Evolutionary conservation across 106 monocot species (phyloP).

Genomic region (Acorus calamus): DNA sequence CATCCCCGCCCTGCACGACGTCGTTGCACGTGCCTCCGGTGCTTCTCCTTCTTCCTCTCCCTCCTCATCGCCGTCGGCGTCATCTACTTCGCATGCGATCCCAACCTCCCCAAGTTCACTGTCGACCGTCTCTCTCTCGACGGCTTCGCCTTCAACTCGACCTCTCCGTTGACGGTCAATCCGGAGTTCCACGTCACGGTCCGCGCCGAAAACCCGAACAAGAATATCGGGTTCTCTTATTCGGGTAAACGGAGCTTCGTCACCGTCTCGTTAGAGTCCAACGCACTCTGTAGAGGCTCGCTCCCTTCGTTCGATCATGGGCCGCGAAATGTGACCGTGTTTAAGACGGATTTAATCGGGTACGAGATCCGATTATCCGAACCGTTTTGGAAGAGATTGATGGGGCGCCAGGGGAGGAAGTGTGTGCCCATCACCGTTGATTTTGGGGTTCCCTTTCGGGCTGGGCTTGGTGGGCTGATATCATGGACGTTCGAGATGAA

Average conservation of each 20-base stretch:
- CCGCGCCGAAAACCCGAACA: conserved; percentile 52
- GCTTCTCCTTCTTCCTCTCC: not conserved
- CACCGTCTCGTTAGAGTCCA: no score
- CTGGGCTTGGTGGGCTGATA: conserved; percentile 31
- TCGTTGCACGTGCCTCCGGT: conserved; percentile 20
- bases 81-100: conserved; percentile 41
- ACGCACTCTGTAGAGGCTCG: no score
- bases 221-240: conserved; percentile 35
- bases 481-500: conserved; percentile 47
- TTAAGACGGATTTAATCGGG: conserved; percentile 21
- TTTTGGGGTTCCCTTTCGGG: conserved; percentile 33
- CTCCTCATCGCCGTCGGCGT: conserved; percentile 10
- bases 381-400: conserved; percentile 3
- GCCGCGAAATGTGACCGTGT: conserved; percentile 31
- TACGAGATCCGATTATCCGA: conserved; percentile 27
- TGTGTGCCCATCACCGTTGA: conserved; percentile 33
- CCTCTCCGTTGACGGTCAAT: conserved; percentile 5
- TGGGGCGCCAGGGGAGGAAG: conserved; percentile 5
- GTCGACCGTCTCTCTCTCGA: conserved; percentile 24
- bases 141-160: conserved; percentile 22
- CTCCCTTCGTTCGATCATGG: conserved; percentile 22
- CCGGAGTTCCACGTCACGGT: conserved; percentile 29
- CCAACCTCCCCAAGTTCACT: conserved; percentile 38
- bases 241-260: conserved; percentile 1
- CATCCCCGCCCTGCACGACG: conserved; percentile 6